Evolutionary conservation across 176 grass and related monocot genomes (phyloP), one percentile per base, ranked within the genome.

Genomic region (Avena atlantica): DNA sequence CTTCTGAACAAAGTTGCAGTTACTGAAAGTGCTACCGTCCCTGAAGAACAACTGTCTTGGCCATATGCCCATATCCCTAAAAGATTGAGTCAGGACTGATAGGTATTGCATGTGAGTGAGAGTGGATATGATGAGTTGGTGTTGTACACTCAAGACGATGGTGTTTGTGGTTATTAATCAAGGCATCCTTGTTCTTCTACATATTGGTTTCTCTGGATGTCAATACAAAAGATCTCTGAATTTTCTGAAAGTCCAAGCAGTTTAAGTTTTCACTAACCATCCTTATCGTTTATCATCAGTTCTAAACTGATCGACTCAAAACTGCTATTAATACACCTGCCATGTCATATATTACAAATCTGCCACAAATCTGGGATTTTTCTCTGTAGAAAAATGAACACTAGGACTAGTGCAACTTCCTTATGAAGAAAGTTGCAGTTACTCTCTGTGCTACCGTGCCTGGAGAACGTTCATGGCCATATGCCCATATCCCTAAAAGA

Each of bases 141-240:
- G 36, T 74, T 85, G 68, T 89, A 89, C 76, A 85, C 88, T 85
- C 68, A 80, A 67, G 13, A 67, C 36, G 52, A 72, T 48, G 12
- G 17, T 85, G 77, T 81, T 76, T 81, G 23, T 89, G 77, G 59
- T 40, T 40, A 65, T 0, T 47, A 47, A 90, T 85, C 76, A n/a
- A 59, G 8, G 57, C 57, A 59, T 59, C 56, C 9, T 3, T 58
- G 17, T 58, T 58, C 19, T n/a, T 58, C 56, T 9, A 20, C 20
- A 10, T 21, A 61, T 9, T 63, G 1, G 3, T 23, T 63, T 63
- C 21, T 5, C 21, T 6, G 31, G 37, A 69, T 36, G 15, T 19
- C 2, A 69, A 69, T 27, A 24, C 23, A 64, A 1, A 27, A 27
- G 10, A 20, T 31, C 3, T 62, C 59, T 24, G n/a, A 62, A 0